Evolutionary conservation across 768 basidiomycete species (phyloP).

Genomic region (Steccherinum ochraceum): DNA sequence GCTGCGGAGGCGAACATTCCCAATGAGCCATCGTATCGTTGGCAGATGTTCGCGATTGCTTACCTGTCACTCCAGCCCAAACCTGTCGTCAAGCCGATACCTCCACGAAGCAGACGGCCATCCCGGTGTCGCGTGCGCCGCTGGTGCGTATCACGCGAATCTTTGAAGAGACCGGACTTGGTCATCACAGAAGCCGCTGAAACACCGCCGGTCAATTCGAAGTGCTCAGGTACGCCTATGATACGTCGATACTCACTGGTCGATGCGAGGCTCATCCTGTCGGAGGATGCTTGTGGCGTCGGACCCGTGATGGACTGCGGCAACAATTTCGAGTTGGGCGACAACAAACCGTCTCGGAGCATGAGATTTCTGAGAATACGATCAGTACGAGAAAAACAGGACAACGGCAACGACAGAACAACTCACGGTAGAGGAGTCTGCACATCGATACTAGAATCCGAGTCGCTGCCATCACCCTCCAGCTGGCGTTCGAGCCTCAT

Average conservation of each 20-base stretch:
- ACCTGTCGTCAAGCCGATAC: constrained; percentile 35
- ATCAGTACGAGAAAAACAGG: too few species aligned
- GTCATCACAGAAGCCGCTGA: constrained; percentile 22
- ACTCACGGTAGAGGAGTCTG: constrained; percentile 35
- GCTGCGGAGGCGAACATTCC: constrained; percentile 14
- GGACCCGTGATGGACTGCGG: constrained; percentile 16
- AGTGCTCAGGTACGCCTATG: not conserved
- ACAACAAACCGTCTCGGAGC: constrained; percentile 33
- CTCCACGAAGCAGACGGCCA: constrained; percentile 29
- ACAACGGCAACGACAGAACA: not conserved
- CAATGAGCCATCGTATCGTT: not conserved
- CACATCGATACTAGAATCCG: constrained; percentile 29
- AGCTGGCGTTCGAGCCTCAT: constrained; percentile 19
- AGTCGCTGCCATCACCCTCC: constrained; percentile 13
- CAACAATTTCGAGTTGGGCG: constrained; percentile 33
- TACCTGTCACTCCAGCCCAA: constrained; percentile 37
- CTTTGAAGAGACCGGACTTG: constrained; percentile 30
- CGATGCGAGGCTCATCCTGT: constrained; percentile 21
- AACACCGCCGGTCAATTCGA: not conserved
- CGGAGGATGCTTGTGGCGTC: constrained; percentile 12
- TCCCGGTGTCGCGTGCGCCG: constrained; percentile 31
- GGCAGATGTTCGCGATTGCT: too few species aligned
- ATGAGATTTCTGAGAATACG: constrained; percentile 28
- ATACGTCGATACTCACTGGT: constrained; percentile 14
- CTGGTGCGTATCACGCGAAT: constrained; percentile 29